phyloP scores from a whole-genome alignment of 345 rosid genomes.

The Triadica sebifera region DNA sequence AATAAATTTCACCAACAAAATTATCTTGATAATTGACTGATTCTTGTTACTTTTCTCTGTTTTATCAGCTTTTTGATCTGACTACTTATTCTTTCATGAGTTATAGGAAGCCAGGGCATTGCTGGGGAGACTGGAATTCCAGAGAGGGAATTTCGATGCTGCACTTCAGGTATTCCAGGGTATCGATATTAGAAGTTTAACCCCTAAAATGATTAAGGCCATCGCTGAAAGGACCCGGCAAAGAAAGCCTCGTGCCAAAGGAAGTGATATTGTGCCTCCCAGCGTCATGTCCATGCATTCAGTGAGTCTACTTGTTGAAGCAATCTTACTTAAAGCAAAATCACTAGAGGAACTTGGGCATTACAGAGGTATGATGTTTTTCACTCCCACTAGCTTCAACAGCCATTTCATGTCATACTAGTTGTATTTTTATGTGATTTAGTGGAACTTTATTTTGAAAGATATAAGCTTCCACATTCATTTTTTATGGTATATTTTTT shows the following conservation, averaged over 20 bases:
- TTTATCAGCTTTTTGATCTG: background rate
- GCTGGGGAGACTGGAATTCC: constrained; percentile 89
- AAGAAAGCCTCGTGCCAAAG: constrained; percentile 53
- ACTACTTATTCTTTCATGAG: constrained; percentile 14
- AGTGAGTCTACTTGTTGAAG: constrained; percentile 82
- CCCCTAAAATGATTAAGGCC: constrained; percentile 66
- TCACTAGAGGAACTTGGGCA: constrained; percentile 70
- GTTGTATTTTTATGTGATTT: background rate
- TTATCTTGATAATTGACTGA: background rate
- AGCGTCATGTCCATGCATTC: constrained; percentile 85
- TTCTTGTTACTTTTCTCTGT: background rate
- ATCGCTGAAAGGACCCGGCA: constrained; percentile 59
- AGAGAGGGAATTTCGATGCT: constrained; percentile 87
- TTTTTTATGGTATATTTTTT: background rate
- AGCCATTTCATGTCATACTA: background rate
- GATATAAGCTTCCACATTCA: background rate
- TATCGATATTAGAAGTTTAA: constrained; percentile 64
- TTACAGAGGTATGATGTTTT: constrained; percentile 46
- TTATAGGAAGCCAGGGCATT: constrained; percentile 94
- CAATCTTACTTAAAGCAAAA: constrained; percentile 81
- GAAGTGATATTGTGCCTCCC: constrained; percentile 42
- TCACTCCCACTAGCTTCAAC: background rate
- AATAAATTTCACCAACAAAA: background rate
- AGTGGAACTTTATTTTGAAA: constrained; percentile 4
- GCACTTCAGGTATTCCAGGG: constrained; percentile 96